Conservation (phyloP, 352 stramenopile species). For the Pilasporangium apinafurcum region DNA sequence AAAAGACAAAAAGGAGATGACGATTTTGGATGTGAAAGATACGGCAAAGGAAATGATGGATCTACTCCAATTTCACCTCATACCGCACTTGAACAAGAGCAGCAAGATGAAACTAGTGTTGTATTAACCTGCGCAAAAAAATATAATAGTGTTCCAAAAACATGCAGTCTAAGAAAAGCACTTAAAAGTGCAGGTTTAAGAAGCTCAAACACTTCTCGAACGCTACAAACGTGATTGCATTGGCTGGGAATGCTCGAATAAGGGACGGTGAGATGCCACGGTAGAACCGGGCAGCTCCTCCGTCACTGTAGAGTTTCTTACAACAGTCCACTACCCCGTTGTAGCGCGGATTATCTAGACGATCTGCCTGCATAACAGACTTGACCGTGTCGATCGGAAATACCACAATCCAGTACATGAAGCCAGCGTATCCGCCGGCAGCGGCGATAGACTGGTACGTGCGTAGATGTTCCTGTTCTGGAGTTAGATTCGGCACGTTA, state of each 20-base stretch:
- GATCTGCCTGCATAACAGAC: constrained; percentile 75
- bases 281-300: constrained; percentile 61
- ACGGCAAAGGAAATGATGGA: constrained; percentile 77
- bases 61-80: constrained; percentile 68
- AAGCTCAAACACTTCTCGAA: constrained; percentile 80
- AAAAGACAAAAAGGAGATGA: constrained; percentile 85
- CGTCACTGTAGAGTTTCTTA: constrained; percentile 62
- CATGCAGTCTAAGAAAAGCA: constrained; percentile 6
- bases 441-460: constrained; percentile 72
- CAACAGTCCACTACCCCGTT: constrained; percentile 61
- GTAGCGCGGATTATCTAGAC: constrained; percentile 66
- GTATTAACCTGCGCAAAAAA: constrained; percentile 33
- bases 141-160: constrained; percentile 5
- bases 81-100: constrained; percentile 49
- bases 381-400: constrained; percentile 84
- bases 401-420: constrained; percentile 81
- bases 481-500: constrained; percentile 19
- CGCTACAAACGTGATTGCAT: constrained; percentile 81
- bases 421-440: constrained; percentile 66
- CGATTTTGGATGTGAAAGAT: constrained; percentile 80
- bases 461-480: constrained; percentile 49
- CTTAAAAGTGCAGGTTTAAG: constrained; percentile 66
- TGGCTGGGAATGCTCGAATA: constrained; percentile 68
- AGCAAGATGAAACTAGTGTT: constrained; percentile 71
- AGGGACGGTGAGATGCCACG: constrained; percentile 74